Evolutionary conservation across 1,284 basidiomycete genomes (phyloP).

Genomic region (Sutorius eximius): DNA sequence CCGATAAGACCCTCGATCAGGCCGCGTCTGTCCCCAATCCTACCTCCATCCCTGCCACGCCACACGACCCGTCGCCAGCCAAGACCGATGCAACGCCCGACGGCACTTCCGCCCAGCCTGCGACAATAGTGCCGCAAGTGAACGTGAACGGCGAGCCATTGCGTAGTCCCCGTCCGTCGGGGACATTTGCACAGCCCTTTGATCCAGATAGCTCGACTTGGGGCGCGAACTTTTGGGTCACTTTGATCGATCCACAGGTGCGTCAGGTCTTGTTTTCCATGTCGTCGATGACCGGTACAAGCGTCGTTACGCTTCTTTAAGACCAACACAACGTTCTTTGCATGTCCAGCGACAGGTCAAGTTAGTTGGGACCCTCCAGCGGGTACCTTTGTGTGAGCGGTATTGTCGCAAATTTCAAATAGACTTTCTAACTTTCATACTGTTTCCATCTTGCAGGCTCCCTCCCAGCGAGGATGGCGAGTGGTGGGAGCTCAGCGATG

Average conservation of each 20-base stretch:
- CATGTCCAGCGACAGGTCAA: slow-evolving; percentile 88
- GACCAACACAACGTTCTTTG: slow-evolving; percentile 85
- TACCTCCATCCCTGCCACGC: neutral
- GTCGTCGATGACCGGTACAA: slow-evolving; percentile 11
- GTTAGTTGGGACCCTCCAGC: slow-evolving; percentile 90
- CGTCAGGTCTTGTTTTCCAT: slow-evolving; percentile 22
- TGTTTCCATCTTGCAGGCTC: slow-evolving; percentile 47
- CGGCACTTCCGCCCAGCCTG: slow-evolving; percentile 10
- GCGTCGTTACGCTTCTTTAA: slow-evolving; percentile 32
- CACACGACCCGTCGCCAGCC: slow-evolving; percentile 7
- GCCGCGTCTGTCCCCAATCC: slow-evolving; percentile 4
- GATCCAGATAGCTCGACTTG: slow-evolving; percentile 40
- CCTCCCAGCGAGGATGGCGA: slow-evolving; percentile 85
- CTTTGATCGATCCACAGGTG: slow-evolving; percentile 79
- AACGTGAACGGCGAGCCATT: slow-evolving; percentile 36
- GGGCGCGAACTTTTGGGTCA: slow-evolving; percentile 89
- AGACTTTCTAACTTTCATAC: slow-evolving; percentile 3
- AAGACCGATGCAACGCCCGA: slow-evolving; percentile 15
- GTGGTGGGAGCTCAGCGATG: slow-evolving; percentile 93
- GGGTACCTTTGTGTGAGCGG: slow-evolving; percentile 82
- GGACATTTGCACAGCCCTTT: slow-evolving; percentile 14
- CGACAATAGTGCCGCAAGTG: slow-evolving; percentile 34
- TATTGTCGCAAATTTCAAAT: slow-evolving; percentile 16
- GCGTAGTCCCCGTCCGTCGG: slow-evolving; percentile 33
- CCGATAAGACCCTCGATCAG: slow-evolving; percentile 31